These are phyloP conservation scores for Elongisporangium anandrum DNA, from an alignment of 352 stramenopile genomes.

Conservation along the genomic window DNA sequence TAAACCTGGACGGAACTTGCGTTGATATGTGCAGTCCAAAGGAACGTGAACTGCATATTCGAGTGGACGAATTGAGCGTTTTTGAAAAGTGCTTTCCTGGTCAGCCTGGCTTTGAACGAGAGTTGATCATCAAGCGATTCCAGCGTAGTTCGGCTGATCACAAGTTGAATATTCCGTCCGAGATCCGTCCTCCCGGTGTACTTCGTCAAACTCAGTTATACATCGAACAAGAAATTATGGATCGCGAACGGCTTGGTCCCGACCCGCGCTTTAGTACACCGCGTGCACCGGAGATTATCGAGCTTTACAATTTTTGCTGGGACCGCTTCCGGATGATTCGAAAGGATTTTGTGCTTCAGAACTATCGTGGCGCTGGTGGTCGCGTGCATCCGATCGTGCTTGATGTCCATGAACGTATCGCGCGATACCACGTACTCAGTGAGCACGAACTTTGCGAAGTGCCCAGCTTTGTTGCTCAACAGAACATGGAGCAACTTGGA, in stretches of 20 bases:
- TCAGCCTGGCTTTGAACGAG: slow-evolving; percentile 43
- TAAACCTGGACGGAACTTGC: slow-evolving; percentile 72
- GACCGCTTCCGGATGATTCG: slow-evolving; percentile 94
- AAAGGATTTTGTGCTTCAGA: slow-evolving; percentile 96
- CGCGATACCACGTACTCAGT: slow-evolving; percentile 93
- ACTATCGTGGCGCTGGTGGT: slow-evolving; percentile 92
- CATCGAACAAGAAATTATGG: slow-evolving; percentile 85
- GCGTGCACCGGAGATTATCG: slow-evolving; percentile 66
- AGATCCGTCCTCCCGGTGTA: slow-evolving; percentile 76
- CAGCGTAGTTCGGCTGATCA: slow-evolving; percentile 83
- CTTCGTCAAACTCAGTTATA: slow-evolving; percentile 79
- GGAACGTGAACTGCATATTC: slow-evolving; percentile 81
- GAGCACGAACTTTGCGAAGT: slow-evolving; percentile 92
- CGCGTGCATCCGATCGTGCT: slow-evolving; percentile 90
- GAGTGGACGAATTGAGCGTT: slow-evolving; percentile 80
- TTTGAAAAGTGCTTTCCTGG: slow-evolving; percentile 83
- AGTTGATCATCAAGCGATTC: slow-evolving; percentile 86
- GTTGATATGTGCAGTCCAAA: slow-evolving; percentile 82
- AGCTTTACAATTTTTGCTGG: slow-evolving; percentile 97
- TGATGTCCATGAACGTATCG: slow-evolving; percentile 93
- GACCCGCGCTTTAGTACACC: slow-evolving; percentile 72
- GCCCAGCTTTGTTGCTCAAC: slow-evolving; percentile 77
- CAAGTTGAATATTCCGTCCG: slow-evolving; percentile 78
- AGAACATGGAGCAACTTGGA: slow-evolving; percentile 88
- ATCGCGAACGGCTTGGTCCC: slow-evolving; percentile 53